Conservation (phyloP, 1,284 basidiomycete genomes). For the Rhodofomes roseus region DNA sequence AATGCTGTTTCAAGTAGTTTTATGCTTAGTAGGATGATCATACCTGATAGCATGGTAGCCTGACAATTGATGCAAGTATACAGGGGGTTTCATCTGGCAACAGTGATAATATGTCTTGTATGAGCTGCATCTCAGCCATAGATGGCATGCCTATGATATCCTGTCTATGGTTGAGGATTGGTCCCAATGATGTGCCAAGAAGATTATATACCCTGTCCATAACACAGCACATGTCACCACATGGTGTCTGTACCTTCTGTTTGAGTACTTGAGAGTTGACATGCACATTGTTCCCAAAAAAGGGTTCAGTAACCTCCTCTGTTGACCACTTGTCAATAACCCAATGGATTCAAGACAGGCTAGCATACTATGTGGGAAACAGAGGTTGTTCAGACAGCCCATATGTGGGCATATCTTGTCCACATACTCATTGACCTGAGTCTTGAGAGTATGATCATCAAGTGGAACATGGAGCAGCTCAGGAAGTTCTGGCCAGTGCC, state of each 20-base stretch:
- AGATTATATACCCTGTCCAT: not conserved
- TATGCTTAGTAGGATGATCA: no score
- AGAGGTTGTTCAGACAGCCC: slow-evolving; percentile 18
- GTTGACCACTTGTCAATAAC: not conserved
- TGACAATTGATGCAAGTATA: slow-evolving; percentile 35
- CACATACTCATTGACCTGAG: slow-evolving; percentile 8
- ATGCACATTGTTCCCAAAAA: not conserved
- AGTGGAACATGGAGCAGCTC: not conserved
- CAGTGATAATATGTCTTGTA: slow-evolving; percentile 9
- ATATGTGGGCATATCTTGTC: slow-evolving; percentile 30
- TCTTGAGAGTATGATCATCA: not conserved
- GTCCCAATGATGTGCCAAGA: not conserved
- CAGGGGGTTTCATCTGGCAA: slow-evolving; percentile 33
- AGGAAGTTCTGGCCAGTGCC: slow-evolving; percentile 5
- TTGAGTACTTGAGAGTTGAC: not conserved
- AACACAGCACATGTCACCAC: slow-evolving; percentile 11
- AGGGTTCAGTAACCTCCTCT: not conserved
- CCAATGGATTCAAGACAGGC: not conserved
- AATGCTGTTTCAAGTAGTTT: slow-evolving; percentile 1
- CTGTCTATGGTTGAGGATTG: not conserved
- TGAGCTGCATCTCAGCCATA: not conserved
- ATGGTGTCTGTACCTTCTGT: not conserved
- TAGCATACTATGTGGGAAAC: slow-evolving; percentile 22
- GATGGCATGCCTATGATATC: slow-evolving; percentile 1
- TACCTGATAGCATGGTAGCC: slow-evolving; percentile 38